These are phyloP conservation scores for Haberlea rhodopensis DNA, from an alignment of 257 asterid genomes.

Conservation along the genomic window DNA sequence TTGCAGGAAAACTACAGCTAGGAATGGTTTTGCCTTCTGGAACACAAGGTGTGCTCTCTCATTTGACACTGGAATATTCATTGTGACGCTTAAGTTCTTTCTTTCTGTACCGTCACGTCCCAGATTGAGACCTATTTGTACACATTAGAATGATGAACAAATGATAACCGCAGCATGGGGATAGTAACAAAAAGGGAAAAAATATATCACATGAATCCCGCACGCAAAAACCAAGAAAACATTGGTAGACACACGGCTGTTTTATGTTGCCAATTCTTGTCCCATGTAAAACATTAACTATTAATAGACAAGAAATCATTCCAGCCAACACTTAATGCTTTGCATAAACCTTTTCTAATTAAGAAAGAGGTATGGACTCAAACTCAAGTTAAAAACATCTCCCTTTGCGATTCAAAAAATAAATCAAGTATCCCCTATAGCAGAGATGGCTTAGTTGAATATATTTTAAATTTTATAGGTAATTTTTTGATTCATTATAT, in stretches of 20 bases:
- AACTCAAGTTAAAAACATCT: too few species aligned
- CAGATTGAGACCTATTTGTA: neutral
- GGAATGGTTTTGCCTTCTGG: constrained; percentile 57
- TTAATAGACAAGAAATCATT: too few species aligned
- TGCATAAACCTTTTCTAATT: neutral
- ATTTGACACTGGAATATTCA: constrained; percentile 23
- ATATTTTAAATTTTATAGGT: too few species aligned
- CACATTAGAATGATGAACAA: neutral
- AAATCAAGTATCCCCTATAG: too few species aligned
- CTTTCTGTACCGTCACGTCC: neutral
- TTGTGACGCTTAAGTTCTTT: neutral
- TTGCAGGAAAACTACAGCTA: constrained; percentile 74
- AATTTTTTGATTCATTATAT: too few species aligned
- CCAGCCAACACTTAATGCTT: neutral
- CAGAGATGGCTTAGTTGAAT: too few species aligned
- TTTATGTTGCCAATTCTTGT: neutral
- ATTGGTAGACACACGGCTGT: neutral
- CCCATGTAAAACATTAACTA: neutral
- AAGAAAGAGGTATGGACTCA: too few species aligned
- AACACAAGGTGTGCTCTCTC: constrained; percentile 27
- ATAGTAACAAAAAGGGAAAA: neutral
- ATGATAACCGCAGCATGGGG: neutral
- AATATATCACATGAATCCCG: neutral
- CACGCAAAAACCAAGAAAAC: neutral
- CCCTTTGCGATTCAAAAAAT: too few species aligned